Base-by-base conservation (phyloP, 2,329 filamentous ascomycete species). In the Epichloe sibirici region DNA sequence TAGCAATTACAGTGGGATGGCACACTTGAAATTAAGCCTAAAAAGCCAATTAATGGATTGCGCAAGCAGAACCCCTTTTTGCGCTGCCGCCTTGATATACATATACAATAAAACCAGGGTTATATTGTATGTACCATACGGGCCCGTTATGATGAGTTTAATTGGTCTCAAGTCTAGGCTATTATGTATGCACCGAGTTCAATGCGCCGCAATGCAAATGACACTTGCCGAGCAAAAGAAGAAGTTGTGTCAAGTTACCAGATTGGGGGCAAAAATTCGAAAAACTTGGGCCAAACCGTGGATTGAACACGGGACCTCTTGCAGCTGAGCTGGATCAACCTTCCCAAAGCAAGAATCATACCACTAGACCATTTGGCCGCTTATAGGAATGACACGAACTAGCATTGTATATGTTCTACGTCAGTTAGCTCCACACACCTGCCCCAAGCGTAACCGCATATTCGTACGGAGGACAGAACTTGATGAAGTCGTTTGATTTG, bases 281-380 rank as follows among this genome's bases (percentile, higher is more conserved):
- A 21, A 12, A 12, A 4, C 8, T 5, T 2, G 61, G 61, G 59
- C 57, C 58, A 55, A 57, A 60, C 60, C 62, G 62, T 58, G 63
- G 58, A 61, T 65, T 61, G 63, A 65, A 65, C 63, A 57, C 63
- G 62, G 61, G 63, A 63, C 63, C 63, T 65, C 63, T 64, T 61
- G 60, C 63, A 65, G 47, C 6, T 53, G 51, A 54, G 55, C 13
- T 46, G 44, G 9, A 3, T 7, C 2, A 5, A 21, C 34, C 11
- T 44, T 54, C 63, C 63, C 63, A 65, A 65, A 65, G 62, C 61
- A 60, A 62, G 63, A 64, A 65, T 65, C 63, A 64, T 65, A 65
- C 63, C 61, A 59, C 63, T 65, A 65, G 63, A 65, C 63, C 63
- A 65, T 59, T 57, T 55, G 58, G 56, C 60, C 62, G 44, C 21